Base-by-base conservation (phyloP, 164 flowering plant genomes). In the Macadamia integrifolia region DNA sequence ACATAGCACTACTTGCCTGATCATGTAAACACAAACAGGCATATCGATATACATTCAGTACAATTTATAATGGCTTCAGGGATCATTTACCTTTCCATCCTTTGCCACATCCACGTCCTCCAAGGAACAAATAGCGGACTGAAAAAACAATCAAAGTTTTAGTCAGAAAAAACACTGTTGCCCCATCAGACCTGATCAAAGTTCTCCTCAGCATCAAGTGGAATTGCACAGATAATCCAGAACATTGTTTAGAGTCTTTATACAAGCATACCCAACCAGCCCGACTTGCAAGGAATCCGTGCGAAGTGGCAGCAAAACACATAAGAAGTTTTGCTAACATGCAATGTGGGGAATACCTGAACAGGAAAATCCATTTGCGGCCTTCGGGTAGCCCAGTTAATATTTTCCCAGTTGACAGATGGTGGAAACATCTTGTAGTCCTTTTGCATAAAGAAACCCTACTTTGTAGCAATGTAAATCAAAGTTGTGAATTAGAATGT, bases 401-500 rank as follows among this genome's bases (percentile, higher is more conserved):
- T 94, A 61, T 94, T 94, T 28, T 92, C 91, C 99, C 99, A 94
- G 71, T 94, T 71, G 58, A 94, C 98, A 18, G 97, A 72, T 70
- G 99, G 99, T 28, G 99, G 99, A 80, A 94, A 94, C 92, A 89
- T 94, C 78, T 94, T 94, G 78, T 94, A 94, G 80, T 94, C 99
- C 77, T 80, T 94, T 84, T 92, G 97, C 99, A 94, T 94, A 74
- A 94, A 94, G 84, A 94, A 94, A 14, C 99, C 99, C 99, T 94
- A 78, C 65, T 74, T 46, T 28, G 23, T 12, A 68, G 65, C 59
- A 74, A 70, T 14, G 56, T 13, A 68, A 58, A 56, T 32, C n/a
- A 43, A 12, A 23, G 28, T 63, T 62, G 43, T 9, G 40, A 66
- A 46, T 58, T 42, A 62, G 1, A 3, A n/a, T 0, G 60, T 9